Percentiles rank a stretch among this genome's conserved stretches.
These are phyloP conservation scores for Fusarium sp. DNA, from an alignment of 2,329 filamentous ascomycete genomes.

Conservation along the genomic window DNA sequence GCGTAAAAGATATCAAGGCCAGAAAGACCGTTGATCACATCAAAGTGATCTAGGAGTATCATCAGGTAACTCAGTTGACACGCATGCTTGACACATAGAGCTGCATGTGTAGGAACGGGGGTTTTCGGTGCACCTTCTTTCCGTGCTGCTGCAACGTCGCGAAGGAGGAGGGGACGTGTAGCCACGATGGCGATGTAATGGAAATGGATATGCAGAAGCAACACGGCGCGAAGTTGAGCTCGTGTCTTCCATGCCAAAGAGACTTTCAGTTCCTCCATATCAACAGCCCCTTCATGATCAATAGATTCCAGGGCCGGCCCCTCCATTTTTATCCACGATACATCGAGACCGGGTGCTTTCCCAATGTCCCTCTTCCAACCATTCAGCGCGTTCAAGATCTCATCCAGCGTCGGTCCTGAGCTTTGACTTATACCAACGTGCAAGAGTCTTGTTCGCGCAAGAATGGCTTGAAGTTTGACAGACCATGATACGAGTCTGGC, in stretches of 20 bases:
- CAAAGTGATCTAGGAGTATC: slow-evolving; percentile 46
- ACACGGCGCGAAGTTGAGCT: slow-evolving; percentile 41
- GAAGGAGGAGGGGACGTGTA: slow-evolving; percentile 44
- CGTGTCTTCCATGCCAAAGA: slow-evolving; percentile 41
- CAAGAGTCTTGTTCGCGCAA: slow-evolving; percentile 40
- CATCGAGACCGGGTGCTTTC: slow-evolving; percentile 22
- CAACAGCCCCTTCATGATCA: slow-evolving; percentile 27
- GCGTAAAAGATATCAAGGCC: slow-evolving; percentile 50
- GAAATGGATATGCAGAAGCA: slow-evolving; percentile 47
- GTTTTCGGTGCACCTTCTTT: not conserved
- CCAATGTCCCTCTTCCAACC: slow-evolving; percentile 23
- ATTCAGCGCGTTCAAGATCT: slow-evolving; percentile 10
- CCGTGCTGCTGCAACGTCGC: slow-evolving; percentile 24
- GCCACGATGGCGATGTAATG: slow-evolving; percentile 47
- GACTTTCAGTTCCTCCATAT: slow-evolving; percentile 41
- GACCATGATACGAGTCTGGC: slow-evolving; percentile 45
- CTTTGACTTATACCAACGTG: slow-evolving; percentile 8
- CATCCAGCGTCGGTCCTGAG: slow-evolving; percentile 21
- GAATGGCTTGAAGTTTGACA: slow-evolving; percentile 45
- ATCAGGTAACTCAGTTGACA: slow-evolving; percentile 45
- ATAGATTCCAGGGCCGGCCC: not conserved
- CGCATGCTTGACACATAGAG: slow-evolving; percentile 41
- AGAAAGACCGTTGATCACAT: slow-evolving; percentile 47
- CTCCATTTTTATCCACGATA: slow-evolving; percentile 20
- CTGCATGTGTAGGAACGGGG: slow-evolving; percentile 3